These are phyloP conservation scores for Boletus calvinii DNA, from an alignment of 1,284 basidiomycete species.

Conservation along the genomic window DNA sequence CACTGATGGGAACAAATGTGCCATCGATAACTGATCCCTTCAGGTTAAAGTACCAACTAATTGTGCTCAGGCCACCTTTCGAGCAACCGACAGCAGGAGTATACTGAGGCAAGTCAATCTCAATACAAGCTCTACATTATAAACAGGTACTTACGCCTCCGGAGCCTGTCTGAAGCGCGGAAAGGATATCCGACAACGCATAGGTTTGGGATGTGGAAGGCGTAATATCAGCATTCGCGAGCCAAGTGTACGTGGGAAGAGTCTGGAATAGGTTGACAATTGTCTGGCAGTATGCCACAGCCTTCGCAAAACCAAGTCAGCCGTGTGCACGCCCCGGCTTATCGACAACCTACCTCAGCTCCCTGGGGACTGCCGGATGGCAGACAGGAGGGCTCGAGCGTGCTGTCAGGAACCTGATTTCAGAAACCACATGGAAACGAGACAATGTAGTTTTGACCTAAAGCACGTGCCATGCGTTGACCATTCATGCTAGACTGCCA, in stretches of 20 bases:
- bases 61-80: constrained; percentile 46
- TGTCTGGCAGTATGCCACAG: constrained; percentile 71
- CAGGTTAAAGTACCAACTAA: constrained; percentile 69
- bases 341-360: constrained; percentile 46
- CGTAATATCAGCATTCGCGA: constrained; percentile 67
- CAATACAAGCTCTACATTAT: background rate
- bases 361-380: constrained; percentile 55
- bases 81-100: constrained; percentile 61
- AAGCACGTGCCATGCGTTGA: constrained; percentile 73
- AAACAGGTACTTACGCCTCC: constrained; percentile 36
- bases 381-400: constrained; percentile 59
- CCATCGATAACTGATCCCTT: constrained; percentile 68
- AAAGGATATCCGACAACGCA: constrained; percentile 54
- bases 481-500: constrained; percentile 60
- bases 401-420: constrained; percentile 41
- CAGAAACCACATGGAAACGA: background rate
- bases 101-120: constrained; percentile 35
- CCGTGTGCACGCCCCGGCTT: background rate
- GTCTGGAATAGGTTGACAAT: constrained; percentile 65
- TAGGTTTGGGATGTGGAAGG: constrained; percentile 60
- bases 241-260: constrained; percentile 67
- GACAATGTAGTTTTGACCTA: constrained; percentile 39
- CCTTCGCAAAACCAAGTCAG: constrained; percentile 38
- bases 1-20: constrained; percentile 58
- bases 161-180: constrained; percentile 55